Conservation (phyloP, 257 asterid genomes). For the Ballota nigra region DNA sequence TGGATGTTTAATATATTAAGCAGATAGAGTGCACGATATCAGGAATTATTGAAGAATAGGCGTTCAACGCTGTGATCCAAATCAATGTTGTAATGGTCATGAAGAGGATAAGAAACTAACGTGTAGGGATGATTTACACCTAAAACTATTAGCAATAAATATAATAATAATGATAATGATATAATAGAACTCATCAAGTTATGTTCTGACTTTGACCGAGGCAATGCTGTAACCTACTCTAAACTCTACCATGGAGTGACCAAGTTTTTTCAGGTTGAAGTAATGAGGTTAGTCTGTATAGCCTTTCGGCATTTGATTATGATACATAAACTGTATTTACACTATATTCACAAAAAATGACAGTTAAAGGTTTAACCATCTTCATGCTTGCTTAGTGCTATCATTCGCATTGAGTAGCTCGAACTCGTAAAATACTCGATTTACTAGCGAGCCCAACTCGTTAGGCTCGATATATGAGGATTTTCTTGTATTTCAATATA, state of each 20-base stretch:
- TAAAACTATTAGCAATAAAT: not conserved
- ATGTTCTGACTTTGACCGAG: slow-evolving; percentile 10
- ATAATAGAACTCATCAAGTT: not conserved
- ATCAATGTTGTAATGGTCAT: not conserved
- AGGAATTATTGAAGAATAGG: not conserved
- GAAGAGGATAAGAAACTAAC: not conserved
- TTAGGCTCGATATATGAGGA: no score
- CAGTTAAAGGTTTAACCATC: not conserved
- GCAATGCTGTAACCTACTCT: not conserved
- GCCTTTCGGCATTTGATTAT: not conserved
- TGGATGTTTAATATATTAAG: not conserved
- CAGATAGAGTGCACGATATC: not conserved
- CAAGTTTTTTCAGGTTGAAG: not conserved
- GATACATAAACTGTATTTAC: not conserved
- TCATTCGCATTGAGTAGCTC: no score
- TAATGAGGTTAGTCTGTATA: not conserved
- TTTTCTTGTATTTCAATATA: no score
- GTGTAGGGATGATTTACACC: not conserved
- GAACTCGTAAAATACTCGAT: no score
- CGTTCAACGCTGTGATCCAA: not conserved
- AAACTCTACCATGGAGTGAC: no score
- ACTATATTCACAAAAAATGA: not conserved
- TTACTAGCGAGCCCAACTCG: no score
- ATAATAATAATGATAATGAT: not conserved
- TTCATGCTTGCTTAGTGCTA: no score